phyloP scores from a whole-genome alignment of 176 grass and related monocot species.

The Cenchrus americanus region DNA sequence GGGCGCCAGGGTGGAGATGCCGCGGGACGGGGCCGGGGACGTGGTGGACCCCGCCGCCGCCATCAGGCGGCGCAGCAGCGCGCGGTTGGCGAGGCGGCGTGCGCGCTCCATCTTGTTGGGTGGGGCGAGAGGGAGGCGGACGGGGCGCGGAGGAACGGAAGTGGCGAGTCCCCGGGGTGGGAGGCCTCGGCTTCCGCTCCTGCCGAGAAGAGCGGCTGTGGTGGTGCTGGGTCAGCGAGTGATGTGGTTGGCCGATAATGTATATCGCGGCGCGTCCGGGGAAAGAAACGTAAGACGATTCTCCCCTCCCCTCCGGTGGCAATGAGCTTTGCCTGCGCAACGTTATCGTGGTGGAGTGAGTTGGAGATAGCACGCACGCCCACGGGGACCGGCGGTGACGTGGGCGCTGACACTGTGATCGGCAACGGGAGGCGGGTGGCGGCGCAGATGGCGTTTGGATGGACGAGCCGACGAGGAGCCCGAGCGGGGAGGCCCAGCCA shows the following conservation, averaged over 20 bases:
- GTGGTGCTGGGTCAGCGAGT: background rate
- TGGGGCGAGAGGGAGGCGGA: no score
- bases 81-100: constrained; percentile 75
- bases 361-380: constrained; percentile 34
- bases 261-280: constrained; percentile 27
- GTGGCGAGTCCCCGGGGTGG: background rate
- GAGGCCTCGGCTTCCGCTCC: constrained; percentile 38
- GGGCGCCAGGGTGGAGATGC: constrained; percentile 49
- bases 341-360: constrained; percentile 46
- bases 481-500: constrained; percentile 6
- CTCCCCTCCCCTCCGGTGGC: no score
- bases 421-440: constrained; percentile 55
- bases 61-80: constrained; percentile 75
- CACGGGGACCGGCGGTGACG: constrained; percentile 31
- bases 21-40: constrained; percentile 49
- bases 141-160: constrained; percentile 19
- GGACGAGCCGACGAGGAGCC: constrained; percentile 56
- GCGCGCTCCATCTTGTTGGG: constrained; percentile 68
- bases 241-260: constrained; percentile 51
- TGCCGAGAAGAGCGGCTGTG: constrained; percentile 55
- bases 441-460: constrained; percentile 62
- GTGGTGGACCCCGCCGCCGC: constrained; percentile 31
- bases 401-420: constrained; percentile 47
- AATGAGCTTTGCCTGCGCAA: background rate
- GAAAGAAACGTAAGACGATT: background rate